Evolutionary conservation across 768 basidiomycete genomes (phyloP), one percentile per base, ranked within the genome.

Genomic region (Phlebiopsis flavidoalba): DNA sequence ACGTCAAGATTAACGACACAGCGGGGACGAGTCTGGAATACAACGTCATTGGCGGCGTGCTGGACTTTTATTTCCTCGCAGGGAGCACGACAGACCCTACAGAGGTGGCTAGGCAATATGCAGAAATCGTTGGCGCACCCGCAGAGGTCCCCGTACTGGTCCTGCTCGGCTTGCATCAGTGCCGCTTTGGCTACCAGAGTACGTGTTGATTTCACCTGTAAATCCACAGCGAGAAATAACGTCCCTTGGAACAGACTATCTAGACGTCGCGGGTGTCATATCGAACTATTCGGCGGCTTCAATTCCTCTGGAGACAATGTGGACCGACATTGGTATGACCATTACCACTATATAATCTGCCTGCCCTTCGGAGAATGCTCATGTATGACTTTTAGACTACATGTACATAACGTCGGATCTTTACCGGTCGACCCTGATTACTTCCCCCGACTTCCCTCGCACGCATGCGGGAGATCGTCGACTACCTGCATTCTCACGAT

Each of bases 11-110:
- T 59, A 79, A 78, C 26, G 74, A 78, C 50, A 72, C 73, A 11
- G 63, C 68, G 19, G 62, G 60, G 10, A 75, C 77, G 8, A 71
- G 81, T 3, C 71, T 89, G 60, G 87, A 92, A 73, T 93, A 91
- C 70, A 86, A 89, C 62, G 80, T 83, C 35, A 87, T 93, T 64
- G 91, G 90, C 3, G 89, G 89, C 8, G 80, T 90, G 0, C 70
- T 91, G 35, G 89, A 91, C 69, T 85, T 91, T 64, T 88, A 90
- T 76, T 90, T 93, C 74, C 74, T 91, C 55, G 82, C 86, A 33
- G 89, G 89, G 7, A 86, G 83, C 66, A 75, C 78, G 64, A 78
- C 72, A 5, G 79, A 85, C 66, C 87, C 87, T 3, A 76, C 72
- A 1, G 81, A 80, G 47, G 82, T 86, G 0, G 80, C 85, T 5